These are phyloP conservation scores for Magnusiomyces paraingens DNA, from an alignment of 1,139 yeast genomes.

Conservation along the genomic window DNA sequence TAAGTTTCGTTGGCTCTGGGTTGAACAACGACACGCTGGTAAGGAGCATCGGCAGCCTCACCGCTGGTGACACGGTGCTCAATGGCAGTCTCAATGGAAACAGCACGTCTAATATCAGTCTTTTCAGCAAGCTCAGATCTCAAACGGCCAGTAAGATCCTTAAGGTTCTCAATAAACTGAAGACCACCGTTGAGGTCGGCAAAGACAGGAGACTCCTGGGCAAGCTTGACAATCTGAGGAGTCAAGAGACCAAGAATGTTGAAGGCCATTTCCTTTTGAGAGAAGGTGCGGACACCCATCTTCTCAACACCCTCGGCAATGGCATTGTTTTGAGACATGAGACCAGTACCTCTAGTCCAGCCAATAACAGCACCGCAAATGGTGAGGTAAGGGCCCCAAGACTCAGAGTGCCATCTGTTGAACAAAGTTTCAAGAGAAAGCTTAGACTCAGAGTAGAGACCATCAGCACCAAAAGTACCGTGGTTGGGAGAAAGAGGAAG, in stretches of 20 bases:
- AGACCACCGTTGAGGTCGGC: conserved; percentile 99
- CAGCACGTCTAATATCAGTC: conserved; percentile 92
- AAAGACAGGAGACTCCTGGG: conserved; percentile 92
- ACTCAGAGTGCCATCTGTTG: conserved; percentile 98
- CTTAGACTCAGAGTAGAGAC: conserved; percentile 96
- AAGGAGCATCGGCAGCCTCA: conserved; percentile 81
- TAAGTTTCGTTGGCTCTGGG: conserved; percentile 95
- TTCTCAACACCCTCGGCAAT: conserved; percentile 97
- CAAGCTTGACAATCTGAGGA: conserved; percentile 74
- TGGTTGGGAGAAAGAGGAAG: conserved; percentile 97
- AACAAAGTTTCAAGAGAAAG: conserved; percentile 89
- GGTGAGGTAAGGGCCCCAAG: conserved; percentile 91
- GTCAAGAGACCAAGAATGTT: conserved; percentile 90
- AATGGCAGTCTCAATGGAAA: conserved; percentile 83
- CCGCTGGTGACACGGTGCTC: conserved; percentile 93
- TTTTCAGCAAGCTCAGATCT: conserved; percentile 79
- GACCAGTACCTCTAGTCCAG: conserved; percentile 99
- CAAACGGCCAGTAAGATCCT: conserved; percentile 75
- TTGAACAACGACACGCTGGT: conserved; percentile 63
- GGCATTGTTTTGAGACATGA: conserved; percentile 94
- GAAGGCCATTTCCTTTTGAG: conserved; percentile 99
- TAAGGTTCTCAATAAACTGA: conserved; percentile 86
- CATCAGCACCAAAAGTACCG: conserved; percentile 97
- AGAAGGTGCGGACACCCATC: conserved; percentile 93
- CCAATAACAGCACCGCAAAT: conserved; percentile 98